Evolutionary conservation across 2,329 filamentous ascomycete genomes (phyloP), one percentile per base, ranked within the genome.

Genomic region (Epichloe glyceriae): DNA sequence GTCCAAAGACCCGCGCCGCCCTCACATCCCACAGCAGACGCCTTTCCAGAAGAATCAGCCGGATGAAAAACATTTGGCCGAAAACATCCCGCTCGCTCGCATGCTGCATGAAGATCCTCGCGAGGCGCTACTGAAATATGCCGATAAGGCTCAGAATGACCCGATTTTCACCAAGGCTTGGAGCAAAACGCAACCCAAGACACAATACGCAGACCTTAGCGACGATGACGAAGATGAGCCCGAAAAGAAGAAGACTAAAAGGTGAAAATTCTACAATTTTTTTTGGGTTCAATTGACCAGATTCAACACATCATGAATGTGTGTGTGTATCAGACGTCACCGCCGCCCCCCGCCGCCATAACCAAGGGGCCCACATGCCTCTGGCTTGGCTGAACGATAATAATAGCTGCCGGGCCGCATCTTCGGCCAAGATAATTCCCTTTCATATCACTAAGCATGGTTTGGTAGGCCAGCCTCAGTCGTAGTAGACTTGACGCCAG

Each of bases 61-160:
- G 0, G 90, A 97, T 65, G 86, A 91, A 65, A 85, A 85, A 61
- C 88, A 94, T 64, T 88, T 98, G 54, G 84, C 83, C 59, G 81
- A 91, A 62, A 87, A 86, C 57, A 95, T 97, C 49, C 88, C 90
- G 30, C 76, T 97, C 12, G 91, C 88, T 55, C 83, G 81, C 55
- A 95, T 98, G 88, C 76, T 95, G 46, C 90, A 98, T 67, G 93
- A 98, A 66, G 93, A 98, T 70, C 93, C 93, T 0, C 76, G 93
- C 56, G 93, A 95, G 68, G 93, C 93, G 44, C 71, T 98, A 62
- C 71, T 98, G 53, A 96, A 94, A 71, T 98, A 97, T 73, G 91
- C 89, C 38, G 88, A 95, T 50, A 84, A 94, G 63, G 89, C 90
- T 12, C 82, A 95, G 68, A 91, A 88, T 64, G 90, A 97, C 64